Evolutionary conservation across 2,329 filamentous ascomycete species (phyloP).

Genomic region (Mariannaea elegans): DNA sequence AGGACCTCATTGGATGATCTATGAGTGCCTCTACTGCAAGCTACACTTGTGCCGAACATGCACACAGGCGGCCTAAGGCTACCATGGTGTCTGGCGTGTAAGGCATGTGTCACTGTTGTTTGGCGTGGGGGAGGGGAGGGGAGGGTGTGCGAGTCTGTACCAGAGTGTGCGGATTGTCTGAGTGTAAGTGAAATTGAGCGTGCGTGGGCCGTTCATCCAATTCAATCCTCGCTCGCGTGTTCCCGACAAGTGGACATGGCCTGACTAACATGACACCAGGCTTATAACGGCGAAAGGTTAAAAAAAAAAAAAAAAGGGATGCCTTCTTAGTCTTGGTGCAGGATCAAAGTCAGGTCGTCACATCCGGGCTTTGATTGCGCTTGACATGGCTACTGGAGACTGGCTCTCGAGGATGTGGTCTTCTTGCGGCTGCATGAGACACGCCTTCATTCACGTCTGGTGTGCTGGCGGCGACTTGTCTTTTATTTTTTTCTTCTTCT

Average conservation of each 20-base stretch:
- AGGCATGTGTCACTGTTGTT: constrained; percentile 30
- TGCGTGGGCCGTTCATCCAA: constrained; percentile 20
- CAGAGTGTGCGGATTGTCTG: constrained; percentile 5
- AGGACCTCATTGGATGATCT: constrained; percentile 74
- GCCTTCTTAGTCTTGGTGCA: constrained; percentile 32
- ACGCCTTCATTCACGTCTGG: constrained; percentile 28
- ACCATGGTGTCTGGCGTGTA: constrained; percentile 20
- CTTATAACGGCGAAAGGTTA: constrained; percentile 13
- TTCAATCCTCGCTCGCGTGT: constrained; percentile 26
- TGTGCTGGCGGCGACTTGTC: neutral
- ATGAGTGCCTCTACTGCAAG: constrained; percentile 74
- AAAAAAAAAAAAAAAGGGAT: constrained; percentile 20
- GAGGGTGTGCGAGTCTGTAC: constrained; percentile 22
- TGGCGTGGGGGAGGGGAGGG: constrained; percentile 23
- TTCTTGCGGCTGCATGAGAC: constrained; percentile 30
- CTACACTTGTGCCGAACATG: constrained; percentile 71
- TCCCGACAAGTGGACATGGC: constrained; percentile 25
- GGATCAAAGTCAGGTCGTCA: constrained; percentile 28
- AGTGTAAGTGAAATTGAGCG: constrained; percentile 11
- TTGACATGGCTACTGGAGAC: constrained; percentile 35
- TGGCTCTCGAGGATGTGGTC: constrained; percentile 30
- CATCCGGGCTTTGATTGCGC: constrained; percentile 32
- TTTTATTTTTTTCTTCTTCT: neutral
- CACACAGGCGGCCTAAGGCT: constrained; percentile 49
- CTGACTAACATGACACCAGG: constrained; percentile 35